phyloP scores from a whole-genome alignment of 2,329 filamentous ascomycete genomes.

The Pseudopithomyces maydicus region DNA sequence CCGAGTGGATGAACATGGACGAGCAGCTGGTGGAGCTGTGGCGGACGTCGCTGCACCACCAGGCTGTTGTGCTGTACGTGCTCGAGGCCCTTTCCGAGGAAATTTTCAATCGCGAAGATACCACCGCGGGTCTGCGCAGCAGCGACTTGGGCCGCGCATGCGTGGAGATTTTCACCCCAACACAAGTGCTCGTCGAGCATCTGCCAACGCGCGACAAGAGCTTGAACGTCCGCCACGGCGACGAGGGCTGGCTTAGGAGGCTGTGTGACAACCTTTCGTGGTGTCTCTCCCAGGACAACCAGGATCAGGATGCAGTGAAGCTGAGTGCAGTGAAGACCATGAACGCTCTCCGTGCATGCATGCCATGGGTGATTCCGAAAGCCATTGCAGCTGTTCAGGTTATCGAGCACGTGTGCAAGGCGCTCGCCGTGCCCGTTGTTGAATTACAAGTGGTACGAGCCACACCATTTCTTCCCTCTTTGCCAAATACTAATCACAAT shows the following conservation, averaged over 20 bases:
- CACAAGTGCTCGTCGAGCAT: slow-evolving; percentile 72
- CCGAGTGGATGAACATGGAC: slow-evolving; percentile 96
- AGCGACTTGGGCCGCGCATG: slow-evolving; percentile 84
- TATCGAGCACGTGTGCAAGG: slow-evolving; percentile 46
- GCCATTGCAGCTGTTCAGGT: slow-evolving; percentile 66
- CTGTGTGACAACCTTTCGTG: slow-evolving; percentile 74
- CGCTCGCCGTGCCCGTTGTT: slow-evolving; percentile 43
- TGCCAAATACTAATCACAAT: slow-evolving; percentile 18
- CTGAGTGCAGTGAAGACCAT: slow-evolving; percentile 77
- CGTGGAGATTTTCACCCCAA: slow-evolving; percentile 91
- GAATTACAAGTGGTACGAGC: slow-evolving; percentile 41
- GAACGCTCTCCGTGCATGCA: slow-evolving; percentile 75
- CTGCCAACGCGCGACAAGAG: slow-evolving; percentile 75
- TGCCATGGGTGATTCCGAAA: slow-evolving; percentile 87
- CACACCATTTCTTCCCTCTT: neutral
- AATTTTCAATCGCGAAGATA: slow-evolving; percentile 88
- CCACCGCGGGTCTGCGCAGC: slow-evolving; percentile 80
- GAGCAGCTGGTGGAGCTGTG: slow-evolving; percentile 79
- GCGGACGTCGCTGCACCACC: slow-evolving; percentile 67
- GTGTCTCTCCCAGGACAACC: slow-evolving; percentile 70
- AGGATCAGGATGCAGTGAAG: slow-evolving; percentile 69
- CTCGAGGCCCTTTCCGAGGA: slow-evolving; percentile 94
- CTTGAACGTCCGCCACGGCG: slow-evolving; percentile 73
- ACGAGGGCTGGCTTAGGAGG: slow-evolving; percentile 86
- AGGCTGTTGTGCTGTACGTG: slow-evolving; percentile 85